Conservation (phyloP, 164 flowering plant species). For the Tetrastigma voinierianum region DNA sequence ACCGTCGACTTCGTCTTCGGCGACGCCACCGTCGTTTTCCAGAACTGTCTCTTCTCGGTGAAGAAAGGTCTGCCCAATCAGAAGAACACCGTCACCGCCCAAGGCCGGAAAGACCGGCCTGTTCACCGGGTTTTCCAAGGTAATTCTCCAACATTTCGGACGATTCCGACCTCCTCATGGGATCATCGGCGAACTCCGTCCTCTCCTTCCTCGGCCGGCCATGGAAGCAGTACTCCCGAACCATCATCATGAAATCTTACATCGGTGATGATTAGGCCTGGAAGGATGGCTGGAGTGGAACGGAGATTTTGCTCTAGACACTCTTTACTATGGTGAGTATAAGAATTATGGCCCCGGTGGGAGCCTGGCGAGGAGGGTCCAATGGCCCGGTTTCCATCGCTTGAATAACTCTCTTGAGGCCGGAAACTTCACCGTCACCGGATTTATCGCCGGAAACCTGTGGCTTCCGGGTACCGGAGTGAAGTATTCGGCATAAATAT, state of each 20-base stretch:
- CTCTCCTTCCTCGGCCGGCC: conserved; percentile 24
- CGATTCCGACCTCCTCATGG: conserved; percentile 12
- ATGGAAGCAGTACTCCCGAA: conserved; percentile 27
- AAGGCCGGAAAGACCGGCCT: conserved; percentile 37
- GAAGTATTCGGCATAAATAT: too few species aligned
- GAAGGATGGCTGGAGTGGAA: conserved; percentile 26
- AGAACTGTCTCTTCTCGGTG: conserved; percentile 45
- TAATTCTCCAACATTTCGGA: conserved; percentile 12
- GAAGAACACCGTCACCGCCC: conserved; percentile 38
- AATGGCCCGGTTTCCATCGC: conserved; percentile 15
- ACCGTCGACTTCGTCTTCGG: conserved; percentile 56
- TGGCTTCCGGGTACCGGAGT: conserved; percentile 22
- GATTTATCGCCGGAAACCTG: conserved; percentile 5
- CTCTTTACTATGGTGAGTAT: conserved; percentile 22
- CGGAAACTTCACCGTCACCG: conserved; percentile 10
- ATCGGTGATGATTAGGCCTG: conserved; percentile 18
- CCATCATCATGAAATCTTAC: conserved; percentile 21
- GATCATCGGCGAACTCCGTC: neutral
- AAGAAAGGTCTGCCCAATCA: conserved; percentile 34
- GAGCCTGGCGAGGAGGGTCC: conserved; percentile 2
- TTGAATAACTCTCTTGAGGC: neutral
- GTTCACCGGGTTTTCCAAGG: conserved; percentile 31
- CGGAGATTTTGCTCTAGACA: conserved; percentile 8
- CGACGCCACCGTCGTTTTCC: conserved; percentile 40
- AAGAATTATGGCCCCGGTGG: conserved; percentile 20